Conservation (phyloP, 495 filamentous ascomycete genomes). For the Podospora conica region DNA sequence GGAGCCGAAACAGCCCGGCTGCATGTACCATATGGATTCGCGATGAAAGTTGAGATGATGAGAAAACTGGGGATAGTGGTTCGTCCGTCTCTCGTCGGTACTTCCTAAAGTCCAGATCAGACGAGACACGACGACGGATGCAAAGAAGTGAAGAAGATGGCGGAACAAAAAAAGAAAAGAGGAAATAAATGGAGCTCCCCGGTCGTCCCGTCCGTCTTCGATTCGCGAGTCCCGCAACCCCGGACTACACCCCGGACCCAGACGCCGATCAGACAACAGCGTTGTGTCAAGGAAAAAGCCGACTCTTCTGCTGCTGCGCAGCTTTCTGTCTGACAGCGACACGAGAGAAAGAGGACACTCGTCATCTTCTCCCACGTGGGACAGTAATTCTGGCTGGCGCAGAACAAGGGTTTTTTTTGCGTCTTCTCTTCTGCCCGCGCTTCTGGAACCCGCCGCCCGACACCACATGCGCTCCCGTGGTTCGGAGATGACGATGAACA, state of each 20-base stretch:
- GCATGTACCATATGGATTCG: neutral
- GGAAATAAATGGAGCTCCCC: neutral
- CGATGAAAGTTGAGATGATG: neutral
- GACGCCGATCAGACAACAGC: constrained; percentile 21
- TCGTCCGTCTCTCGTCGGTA: neutral
- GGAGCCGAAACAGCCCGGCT: neutral
- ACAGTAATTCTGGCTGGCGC: neutral
- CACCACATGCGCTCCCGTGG: neutral
- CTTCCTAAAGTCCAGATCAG: neutral
- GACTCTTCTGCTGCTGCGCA: constrained; percentile 1
- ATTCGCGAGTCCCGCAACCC: neutral
- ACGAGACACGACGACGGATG: neutral
- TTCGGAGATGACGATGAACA: no score
- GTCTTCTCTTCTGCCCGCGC: neutral
- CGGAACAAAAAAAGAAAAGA: neutral
- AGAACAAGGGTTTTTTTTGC: neutral
- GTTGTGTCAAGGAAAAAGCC: constrained; percentile 16
- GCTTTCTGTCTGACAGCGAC: neutral
- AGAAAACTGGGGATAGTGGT: neutral
- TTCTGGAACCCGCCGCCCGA: neutral
- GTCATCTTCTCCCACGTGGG: neutral
- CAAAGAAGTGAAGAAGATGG: no score
- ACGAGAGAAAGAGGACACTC: neutral
- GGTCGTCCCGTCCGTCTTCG: neutral
- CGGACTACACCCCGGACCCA: constrained; percentile 5